phyloP scores from a whole-genome alignment of 148 eudicot species.

The Cornus suecica region DNA sequence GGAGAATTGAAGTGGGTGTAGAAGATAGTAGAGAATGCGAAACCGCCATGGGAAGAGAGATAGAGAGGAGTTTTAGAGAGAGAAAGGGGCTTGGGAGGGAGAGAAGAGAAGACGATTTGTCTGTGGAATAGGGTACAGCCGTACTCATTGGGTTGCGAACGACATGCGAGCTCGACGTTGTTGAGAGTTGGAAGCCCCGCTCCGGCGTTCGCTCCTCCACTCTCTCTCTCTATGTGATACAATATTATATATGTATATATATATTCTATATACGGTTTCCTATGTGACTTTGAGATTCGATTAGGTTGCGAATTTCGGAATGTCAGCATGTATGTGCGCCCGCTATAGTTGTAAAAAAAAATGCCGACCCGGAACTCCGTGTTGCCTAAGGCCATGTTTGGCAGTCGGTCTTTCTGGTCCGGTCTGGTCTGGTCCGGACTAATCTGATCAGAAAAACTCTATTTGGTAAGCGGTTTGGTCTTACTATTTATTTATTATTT shows the following conservation, averaged over 20 bases:
- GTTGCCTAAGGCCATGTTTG: too few relatives aligned
- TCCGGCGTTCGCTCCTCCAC: constrained; percentile 18
- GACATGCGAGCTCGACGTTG: too few relatives aligned
- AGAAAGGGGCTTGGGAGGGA: constrained; percentile 44
- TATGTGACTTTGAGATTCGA: constrained; percentile 14
- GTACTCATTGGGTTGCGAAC: constrained; percentile 10
- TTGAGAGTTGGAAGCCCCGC: background rate
- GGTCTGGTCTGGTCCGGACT: too few relatives aligned
- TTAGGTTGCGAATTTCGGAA: constrained; percentile 19
- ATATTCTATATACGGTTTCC: background rate
- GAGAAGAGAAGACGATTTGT: constrained; percentile 64
- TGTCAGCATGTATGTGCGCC: background rate
- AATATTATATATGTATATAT: background rate
- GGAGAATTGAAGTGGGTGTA: too few relatives aligned
- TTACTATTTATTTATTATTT: too few relatives aligned
- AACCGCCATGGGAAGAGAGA: background rate
- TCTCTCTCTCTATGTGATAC: constrained; percentile 4
- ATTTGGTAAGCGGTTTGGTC: too few relatives aligned
- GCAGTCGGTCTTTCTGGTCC: too few relatives aligned
- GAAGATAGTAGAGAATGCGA: background rate
- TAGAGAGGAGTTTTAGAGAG: background rate
- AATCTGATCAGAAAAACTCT: too few relatives aligned
- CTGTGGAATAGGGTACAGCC: constrained; percentile 48
- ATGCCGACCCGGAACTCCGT: too few relatives aligned
- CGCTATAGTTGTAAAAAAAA: too few relatives aligned